A percentile compares a stretch with the other conserved stretches of the same genome.
Conservation (phyloP, 805 yeast species). For the Yarrowia sp. region DNA sequence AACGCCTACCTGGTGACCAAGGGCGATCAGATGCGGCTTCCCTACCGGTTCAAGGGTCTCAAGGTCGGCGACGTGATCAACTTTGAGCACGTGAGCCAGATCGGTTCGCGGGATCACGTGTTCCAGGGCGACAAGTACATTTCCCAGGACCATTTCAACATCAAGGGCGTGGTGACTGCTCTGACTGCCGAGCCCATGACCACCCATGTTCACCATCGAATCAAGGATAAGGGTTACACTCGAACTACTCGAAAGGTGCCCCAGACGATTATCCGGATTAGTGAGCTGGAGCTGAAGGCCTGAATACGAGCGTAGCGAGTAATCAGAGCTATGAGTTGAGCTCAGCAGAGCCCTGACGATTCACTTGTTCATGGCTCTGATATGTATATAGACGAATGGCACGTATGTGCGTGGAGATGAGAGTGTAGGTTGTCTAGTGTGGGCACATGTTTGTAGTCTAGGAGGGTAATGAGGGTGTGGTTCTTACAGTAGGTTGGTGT, state of each 20-base stretch:
- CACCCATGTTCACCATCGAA: slow-evolving; percentile 40
- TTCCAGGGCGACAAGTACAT: slow-evolving; percentile 61
- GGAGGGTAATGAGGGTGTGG: too few relatives aligned
- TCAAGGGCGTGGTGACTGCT: slow-evolving; percentile 70
- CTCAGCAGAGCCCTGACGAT: too few relatives aligned
- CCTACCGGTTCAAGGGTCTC: slow-evolving; percentile 77
- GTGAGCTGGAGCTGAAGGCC: slow-evolving; percentile 65
- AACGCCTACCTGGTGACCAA: slow-evolving; percentile 87
- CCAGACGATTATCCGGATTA: slow-evolving; percentile 77
- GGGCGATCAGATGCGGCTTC: slow-evolving; percentile 85
- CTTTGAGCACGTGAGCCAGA: slow-evolving; percentile 74
- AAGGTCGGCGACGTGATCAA: slow-evolving; percentile 82
- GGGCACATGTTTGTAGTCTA: too few relatives aligned
- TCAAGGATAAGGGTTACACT: slow-evolving; percentile 68
- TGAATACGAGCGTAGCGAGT: background rate
- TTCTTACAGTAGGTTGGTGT: too few relatives aligned
- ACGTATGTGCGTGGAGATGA: too few relatives aligned
- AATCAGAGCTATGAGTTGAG: too few relatives aligned
- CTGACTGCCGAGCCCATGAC: slow-evolving; percentile 37
- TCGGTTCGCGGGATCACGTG: slow-evolving; percentile 87
- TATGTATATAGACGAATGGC: slow-evolving; percentile 1
- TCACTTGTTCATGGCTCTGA: too few relatives aligned
- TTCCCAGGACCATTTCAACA: slow-evolving; percentile 60
- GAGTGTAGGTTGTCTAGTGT: too few relatives aligned
- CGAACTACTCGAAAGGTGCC: slow-evolving; percentile 68